Evolutionary conservation across 2,329 filamentous ascomycete genomes (phyloP), one percentile per base, ranked within the genome.

Genomic region (Teratosphaeria viscida): DNA sequence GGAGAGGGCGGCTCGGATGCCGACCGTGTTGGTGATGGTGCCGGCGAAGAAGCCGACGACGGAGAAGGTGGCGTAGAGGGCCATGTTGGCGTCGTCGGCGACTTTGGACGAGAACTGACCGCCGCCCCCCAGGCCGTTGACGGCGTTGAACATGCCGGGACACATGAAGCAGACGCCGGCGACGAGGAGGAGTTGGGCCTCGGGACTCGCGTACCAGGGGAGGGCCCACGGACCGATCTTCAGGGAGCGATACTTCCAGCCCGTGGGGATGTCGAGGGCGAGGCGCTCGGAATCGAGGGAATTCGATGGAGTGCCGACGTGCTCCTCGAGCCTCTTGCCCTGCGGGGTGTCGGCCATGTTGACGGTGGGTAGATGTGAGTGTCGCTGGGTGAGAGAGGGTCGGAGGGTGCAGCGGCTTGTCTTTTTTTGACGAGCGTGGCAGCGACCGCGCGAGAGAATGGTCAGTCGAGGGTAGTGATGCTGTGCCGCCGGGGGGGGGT

Each of bases 11-110:
- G 81, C 70, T 67, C 82, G 83, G 62, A 91, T 82, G 59, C 89
- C 89, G 58, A 91, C 78, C 64, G 82, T 83, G 77, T 94, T 94
- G 75, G 87, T 86, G 68, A 92, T 82, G 57, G 87, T 92, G 59
- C 83, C 84, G 54, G 82, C 82, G 63, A 85, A 83, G 77, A 85
- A 85, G 16, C 82, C 83, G 12, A 85, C 77, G 2, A 85, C 80
- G 60, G 82, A 83, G 70, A 90, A 90, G 39, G 85, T 87, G 63
- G 84, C 84, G 76, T 90, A 89, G 56, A 91, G 75, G 26, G 87
- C 87, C 4, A 84, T 85, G 71, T 84, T 87, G 67, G 87, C 84
- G 66, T 86, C 81, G 71, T 87, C 86, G 66, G 82, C 79, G 43
- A 70, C 70, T 27, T 77, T 79, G 5, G 73, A 64, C 61, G 77